Evolutionary conservation across 805 yeast species (phyloP).

Genomic region (Kuraishia hungarica): DNA sequence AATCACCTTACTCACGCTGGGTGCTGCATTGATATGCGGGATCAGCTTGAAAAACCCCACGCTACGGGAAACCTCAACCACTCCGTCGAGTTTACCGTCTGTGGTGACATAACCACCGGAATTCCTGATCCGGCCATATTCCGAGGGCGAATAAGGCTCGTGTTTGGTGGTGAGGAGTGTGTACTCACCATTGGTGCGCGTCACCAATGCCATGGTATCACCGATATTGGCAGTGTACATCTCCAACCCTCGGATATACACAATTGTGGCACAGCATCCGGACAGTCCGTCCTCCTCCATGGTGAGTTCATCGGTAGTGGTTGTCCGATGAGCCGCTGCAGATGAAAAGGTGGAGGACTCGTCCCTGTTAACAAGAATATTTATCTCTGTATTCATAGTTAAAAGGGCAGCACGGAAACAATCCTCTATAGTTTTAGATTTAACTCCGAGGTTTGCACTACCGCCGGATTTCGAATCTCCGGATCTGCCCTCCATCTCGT

Average conservation of each 20-base stretch:
- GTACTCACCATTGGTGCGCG: conserved; percentile 76
- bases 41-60: conserved; percentile 82
- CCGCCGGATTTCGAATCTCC: not conserved
- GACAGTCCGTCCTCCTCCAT: conserved; percentile 62
- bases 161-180: conserved; percentile 67
- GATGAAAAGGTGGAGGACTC: conserved; percentile 30
- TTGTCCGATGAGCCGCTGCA: conserved; percentile 43
- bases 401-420: conserved; percentile 81
- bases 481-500: conserved; percentile 10
- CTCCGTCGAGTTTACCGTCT: conserved; percentile 79
- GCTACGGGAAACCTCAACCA: conserved; percentile 77
- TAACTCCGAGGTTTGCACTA: conserved; percentile 11
- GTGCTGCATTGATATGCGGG: conserved; percentile 86
- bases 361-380: conserved; percentile 42
- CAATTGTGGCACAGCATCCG: conserved; percentile 80
- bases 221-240: conserved; percentile 86
- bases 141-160: conserved; percentile 70
- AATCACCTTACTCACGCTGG: conserved; percentile 58
- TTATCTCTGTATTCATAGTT: conserved; percentile 73
- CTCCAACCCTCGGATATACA: conserved; percentile 64
- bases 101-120: conserved; percentile 88
- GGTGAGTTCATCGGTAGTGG: conserved; percentile 41
- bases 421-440: conserved; percentile 47
- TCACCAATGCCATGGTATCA: conserved; percentile 75
- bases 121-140: conserved; percentile 80